These are phyloP conservation scores for Pisolithus microcarpus DNA, from an alignment of 768 basidiomycete species.

Conservation along the genomic window DNA sequence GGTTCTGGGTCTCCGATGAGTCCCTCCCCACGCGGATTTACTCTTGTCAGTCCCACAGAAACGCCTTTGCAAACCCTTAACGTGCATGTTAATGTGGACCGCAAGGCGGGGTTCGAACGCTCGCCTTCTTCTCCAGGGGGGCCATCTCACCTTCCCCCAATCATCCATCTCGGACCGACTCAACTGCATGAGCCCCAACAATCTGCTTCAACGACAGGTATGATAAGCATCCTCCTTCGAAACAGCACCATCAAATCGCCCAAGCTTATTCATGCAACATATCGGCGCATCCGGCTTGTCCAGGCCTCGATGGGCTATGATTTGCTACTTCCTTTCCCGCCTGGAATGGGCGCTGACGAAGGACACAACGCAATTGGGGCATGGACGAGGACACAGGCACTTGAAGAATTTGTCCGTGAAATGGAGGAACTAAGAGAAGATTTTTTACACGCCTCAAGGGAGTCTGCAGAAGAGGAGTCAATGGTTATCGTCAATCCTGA, in stretches of 20 bases:
- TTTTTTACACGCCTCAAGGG: constrained; percentile 37
- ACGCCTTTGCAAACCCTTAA: constrained; percentile 16
- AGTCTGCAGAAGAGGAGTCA: constrained; percentile 13
- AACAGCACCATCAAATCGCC: constrained; percentile 43
- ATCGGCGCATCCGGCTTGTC: constrained; percentile 52
- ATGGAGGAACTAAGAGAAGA: constrained; percentile 53
- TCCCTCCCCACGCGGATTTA: constrained; percentile 35
- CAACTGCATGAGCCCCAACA: constrained; percentile 20
- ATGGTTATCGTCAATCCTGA: constrained; percentile 7
- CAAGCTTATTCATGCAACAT: constrained; percentile 49
- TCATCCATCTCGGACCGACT: constrained; percentile 56
- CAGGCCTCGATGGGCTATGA: constrained; percentile 62
- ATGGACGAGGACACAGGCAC: constrained; percentile 50
- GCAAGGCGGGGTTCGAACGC: constrained; percentile 36
- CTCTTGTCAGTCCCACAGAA: constrained; percentile 16
- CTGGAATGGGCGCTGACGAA: constrained; percentile 11
- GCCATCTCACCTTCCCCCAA: constrained; percentile 36
- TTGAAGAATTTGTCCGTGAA: constrained; percentile 48
- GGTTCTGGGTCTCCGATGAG: constrained; percentile 37
- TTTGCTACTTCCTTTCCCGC: constrained; percentile 43
- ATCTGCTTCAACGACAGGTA: background rate
- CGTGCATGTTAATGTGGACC: constrained; percentile 20
- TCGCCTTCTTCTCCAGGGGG: constrained; percentile 31
- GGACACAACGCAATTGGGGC: constrained; percentile 15
- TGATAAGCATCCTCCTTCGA: constrained; percentile 15